Conservation (phyloP, 2,329 filamentous ascomycete genomes). For the Huntiella moniliformis region DNA sequence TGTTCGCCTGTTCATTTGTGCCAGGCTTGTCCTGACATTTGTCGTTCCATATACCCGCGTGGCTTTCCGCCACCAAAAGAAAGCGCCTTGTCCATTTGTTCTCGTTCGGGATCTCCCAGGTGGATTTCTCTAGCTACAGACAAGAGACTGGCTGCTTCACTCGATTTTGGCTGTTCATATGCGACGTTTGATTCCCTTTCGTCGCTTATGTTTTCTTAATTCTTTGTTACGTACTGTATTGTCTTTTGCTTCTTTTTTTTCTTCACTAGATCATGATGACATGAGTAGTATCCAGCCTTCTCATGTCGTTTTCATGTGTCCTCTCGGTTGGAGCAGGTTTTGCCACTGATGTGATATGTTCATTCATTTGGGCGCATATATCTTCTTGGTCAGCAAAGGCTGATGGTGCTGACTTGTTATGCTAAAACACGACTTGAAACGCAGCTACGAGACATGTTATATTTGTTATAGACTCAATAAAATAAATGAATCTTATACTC, state of each 20-base stretch:
- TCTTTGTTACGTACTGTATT: slow-evolving; percentile 1
- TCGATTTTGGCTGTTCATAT: background rate
- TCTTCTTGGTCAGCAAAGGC: too few species aligned
- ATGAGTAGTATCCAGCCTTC: too few species aligned
- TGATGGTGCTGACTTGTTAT: background rate
- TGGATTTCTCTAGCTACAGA: background rate
- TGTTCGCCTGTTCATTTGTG: background rate
- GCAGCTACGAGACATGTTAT: slow-evolving; percentile 1
- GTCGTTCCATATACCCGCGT: background rate
- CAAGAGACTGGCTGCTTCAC: background rate
- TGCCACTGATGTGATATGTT: too few species aligned
- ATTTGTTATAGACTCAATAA: slow-evolving; percentile 4
- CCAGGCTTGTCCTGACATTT: background rate
- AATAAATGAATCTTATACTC: background rate
- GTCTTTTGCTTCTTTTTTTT: background rate
- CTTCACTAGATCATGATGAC: background rate
- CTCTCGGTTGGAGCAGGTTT: too few species aligned
- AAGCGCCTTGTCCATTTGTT: background rate
- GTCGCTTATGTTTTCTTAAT: background rate
- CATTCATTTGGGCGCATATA: too few species aligned
- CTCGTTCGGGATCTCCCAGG: background rate
- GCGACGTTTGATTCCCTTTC: background rate
- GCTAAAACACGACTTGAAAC: background rate
- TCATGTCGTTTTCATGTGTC: too few species aligned
- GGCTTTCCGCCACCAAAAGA: background rate